Evolutionary conservation across 2,329 filamentous ascomycete species (phyloP).

Genomic region (Botrytis squamosa): DNA sequence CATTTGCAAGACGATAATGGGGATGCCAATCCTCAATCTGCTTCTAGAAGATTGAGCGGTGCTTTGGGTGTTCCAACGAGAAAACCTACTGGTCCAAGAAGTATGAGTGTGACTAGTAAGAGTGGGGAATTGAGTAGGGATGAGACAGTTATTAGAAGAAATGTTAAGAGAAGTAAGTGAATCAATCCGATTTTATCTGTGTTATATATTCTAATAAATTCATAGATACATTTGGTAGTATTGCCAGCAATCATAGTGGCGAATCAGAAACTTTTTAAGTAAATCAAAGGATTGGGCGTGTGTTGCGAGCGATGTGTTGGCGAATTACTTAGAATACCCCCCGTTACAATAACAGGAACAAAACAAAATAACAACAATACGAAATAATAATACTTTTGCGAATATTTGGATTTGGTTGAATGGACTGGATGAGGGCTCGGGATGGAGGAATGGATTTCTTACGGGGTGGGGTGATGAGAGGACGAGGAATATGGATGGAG

Average conservation of each 20-base stretch:
- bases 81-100: slow-evolving; percentile 40
- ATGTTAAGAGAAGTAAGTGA: slow-evolving; percentile 54
- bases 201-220: slow-evolving; percentile 18
- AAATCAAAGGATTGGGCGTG: neutral
- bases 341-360: slow-evolving; percentile 4
- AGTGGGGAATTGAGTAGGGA: slow-evolving; percentile 36
- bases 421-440: neutral
- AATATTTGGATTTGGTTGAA: neutral
- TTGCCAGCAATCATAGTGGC: slow-evolving; percentile 46
- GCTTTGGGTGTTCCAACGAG: slow-evolving; percentile 35
- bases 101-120: slow-evolving; percentile 36
- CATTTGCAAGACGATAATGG: slow-evolving; percentile 37
- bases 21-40: slow-evolving; percentile 27
- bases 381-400: slow-evolving; percentile 9
- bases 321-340: slow-evolving; percentile 13
- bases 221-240: slow-evolving; percentile 54
- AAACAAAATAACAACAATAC: slow-evolving; percentile 4
- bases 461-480: neutral
- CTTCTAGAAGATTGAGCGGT: slow-evolving; percentile 32
- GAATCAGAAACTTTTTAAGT: slow-evolving; percentile 55
- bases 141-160: slow-evolving; percentile 36
- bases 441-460: slow-evolving; percentile 1
- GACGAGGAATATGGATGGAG: neutral
- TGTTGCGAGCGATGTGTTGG: neutral
- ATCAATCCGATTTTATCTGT: slow-evolving; percentile 24